Evolutionary conservation across 495 filamentous ascomycete genomes (phyloP).

Genomic region (Penicillium coprophilum): DNA sequence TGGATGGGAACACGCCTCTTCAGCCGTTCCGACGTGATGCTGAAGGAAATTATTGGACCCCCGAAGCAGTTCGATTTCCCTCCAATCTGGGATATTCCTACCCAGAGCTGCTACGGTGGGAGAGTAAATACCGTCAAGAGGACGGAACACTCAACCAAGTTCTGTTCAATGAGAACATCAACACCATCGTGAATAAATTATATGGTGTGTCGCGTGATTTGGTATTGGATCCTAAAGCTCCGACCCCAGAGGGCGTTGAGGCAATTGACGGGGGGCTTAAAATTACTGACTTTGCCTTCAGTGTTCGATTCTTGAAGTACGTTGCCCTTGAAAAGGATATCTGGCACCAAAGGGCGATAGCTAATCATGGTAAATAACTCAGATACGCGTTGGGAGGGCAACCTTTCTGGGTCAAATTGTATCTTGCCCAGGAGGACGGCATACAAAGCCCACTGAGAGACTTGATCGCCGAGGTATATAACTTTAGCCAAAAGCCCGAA

Average conservation of each 20-base stretch:
- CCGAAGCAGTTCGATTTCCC: slow-evolving; percentile 22
- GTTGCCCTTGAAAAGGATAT: background rate
- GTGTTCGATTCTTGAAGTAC: slow-evolving; percentile 11
- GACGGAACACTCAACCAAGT: slow-evolving; percentile 11
- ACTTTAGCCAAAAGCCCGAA: slow-evolving; percentile 13
- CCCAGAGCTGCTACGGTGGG: slow-evolving; percentile 46
- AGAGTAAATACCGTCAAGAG: slow-evolving; percentile 8
- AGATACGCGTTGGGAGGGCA: slow-evolving; percentile 15
- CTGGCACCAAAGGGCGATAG: background rate
- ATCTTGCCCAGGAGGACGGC: slow-evolving; percentile 11
- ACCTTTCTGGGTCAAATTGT: slow-evolving; percentile 14
- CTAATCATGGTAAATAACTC: background rate
- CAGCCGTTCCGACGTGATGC: slow-evolving; percentile 38
- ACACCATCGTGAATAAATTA: slow-evolving; percentile 31
- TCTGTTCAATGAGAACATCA: slow-evolving; percentile 30
- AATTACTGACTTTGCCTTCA: slow-evolving; percentile 13
- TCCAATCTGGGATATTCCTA: slow-evolving; percentile 50
- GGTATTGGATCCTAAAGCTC: slow-evolving; percentile 5
- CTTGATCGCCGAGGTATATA: slow-evolving; percentile 14
- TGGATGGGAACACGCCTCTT: slow-evolving; percentile 21
- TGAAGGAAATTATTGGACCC: slow-evolving; percentile 31
- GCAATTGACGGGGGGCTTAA: slow-evolving; percentile 9
- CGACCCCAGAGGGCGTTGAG: slow-evolving; percentile 1
- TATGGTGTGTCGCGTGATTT: slow-evolving; percentile 27
- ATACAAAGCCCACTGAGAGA: slow-evolving; percentile 7